These are phyloP conservation scores for Chloris gayana DNA, from an alignment of 176 grass and related monocot genomes.

Conservation along the genomic window DNA sequence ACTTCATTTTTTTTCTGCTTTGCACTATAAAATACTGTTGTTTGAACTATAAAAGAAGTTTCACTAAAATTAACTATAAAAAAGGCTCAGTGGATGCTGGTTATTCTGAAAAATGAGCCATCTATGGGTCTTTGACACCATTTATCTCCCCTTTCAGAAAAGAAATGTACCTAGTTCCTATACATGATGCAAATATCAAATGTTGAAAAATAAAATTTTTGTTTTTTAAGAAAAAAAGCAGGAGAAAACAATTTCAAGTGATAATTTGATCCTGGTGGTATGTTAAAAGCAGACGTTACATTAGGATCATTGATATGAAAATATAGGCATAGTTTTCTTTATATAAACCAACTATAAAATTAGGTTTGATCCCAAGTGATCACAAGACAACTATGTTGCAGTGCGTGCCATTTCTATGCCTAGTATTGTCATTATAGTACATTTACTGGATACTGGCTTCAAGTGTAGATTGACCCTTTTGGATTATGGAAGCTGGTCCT, in stretches of 20 bases:
- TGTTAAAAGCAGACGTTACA: not conserved
- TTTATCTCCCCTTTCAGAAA: not conserved
- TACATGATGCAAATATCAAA: not conserved
- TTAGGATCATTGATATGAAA: not conserved
- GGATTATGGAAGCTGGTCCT: conserved; percentile 2
- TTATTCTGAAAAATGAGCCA: not conserved
- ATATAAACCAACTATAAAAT: not conserved
- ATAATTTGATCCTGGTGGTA: not conserved
- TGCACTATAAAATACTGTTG: conserved; percentile 8
- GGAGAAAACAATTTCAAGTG: not conserved
- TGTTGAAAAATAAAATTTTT: too few relatives aligned
- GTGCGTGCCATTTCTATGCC: not conserved
- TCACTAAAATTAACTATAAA: too few relatives aligned
- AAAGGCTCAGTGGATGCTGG: not conserved
- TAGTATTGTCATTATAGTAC: not conserved
- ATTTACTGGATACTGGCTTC: not conserved
- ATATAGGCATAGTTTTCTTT: not conserved
- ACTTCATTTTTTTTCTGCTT: conserved; percentile 15
- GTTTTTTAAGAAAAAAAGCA: not conserved
- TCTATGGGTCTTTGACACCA: not conserved
- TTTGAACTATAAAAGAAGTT: conserved; percentile 4
- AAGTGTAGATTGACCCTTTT: not conserved
- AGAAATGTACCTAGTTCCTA: not conserved
- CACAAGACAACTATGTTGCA: not conserved
- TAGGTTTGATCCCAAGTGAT: conserved; percentile 15